These are phyloP conservation scores for Coprinopsis marcescibilis DNA, from an alignment of 768 basidiomycete genomes.

Conservation along the genomic window DNA sequence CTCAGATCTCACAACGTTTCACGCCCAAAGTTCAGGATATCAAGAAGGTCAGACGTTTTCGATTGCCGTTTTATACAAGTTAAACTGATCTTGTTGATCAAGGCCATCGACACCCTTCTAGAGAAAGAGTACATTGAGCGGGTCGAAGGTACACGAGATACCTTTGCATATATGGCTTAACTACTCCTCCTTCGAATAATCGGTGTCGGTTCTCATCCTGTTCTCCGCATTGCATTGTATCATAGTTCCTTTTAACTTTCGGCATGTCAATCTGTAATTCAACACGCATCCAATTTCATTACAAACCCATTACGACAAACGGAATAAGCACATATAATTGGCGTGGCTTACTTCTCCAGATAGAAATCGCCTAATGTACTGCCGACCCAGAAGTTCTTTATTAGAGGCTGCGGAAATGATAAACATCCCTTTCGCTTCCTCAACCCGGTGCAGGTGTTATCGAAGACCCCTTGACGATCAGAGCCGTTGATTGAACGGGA, in stretches of 20 bases:
- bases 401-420: no score
- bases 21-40: slow-evolving; percentile 94
- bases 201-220: background rate
- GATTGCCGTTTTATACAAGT: slow-evolving; percentile 1
- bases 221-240: background rate
- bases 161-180: slow-evolving; percentile 77
- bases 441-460: no score
- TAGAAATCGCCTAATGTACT: no score
- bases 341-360: no score
- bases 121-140: slow-evolving; percentile 99
- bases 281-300: background rate
- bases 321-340: no score
- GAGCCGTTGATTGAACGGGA: no score
- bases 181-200: slow-evolving; percentile 1
- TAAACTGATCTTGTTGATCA: slow-evolving; percentile 1
- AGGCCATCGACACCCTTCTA: slow-evolving; percentile 88
- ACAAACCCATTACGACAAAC: no score
- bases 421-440: no score
- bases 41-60: slow-evolving; percentile 85
- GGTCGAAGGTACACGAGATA: slow-evolving; percentile 83
- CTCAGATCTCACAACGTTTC: slow-evolving; percentile 83
- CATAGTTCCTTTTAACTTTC: background rate
- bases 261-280: no score
- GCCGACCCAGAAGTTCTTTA: no score
- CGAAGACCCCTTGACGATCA: no score